Base-by-base conservation (phyloP, 345 rosid genomes). In the Hibiscus trionum region DNA sequence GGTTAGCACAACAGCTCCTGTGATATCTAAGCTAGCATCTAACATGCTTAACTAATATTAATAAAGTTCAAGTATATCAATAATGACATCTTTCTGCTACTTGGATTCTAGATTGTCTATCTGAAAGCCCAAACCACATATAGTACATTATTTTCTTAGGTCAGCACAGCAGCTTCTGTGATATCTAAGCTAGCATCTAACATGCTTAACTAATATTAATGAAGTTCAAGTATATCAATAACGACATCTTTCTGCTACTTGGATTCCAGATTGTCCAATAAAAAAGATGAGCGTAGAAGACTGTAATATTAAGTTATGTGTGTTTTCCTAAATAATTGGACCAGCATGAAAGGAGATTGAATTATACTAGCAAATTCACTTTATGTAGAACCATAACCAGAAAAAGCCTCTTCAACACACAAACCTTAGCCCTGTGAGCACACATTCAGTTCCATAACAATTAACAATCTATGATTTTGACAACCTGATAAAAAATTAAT, bases 391-490 rank as follows among this genome's bases (percentile, higher is more conserved):
- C 58, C 11, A 66, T 26, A 44, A 27, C 37, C 29, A 66, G 81
- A 11, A 49, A 50, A 74, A 72, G 69, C 69, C 69, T 63, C 71
- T 31, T 11, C 56, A 74, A 81, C 90, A 55, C 12, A 57, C 61
- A 77, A 79, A 95, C 99, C 99, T 95, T 95, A 68, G 97, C 96
- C 78, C 84, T 90, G 82, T 87, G 96, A 86, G 99, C 76, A 93
- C 73, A 70, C 99, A 95, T 0, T 31, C 87, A 72, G 63, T 78
- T 58, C 90, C 99, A 68, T n/a, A n/a, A n/a, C n/a, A n/a, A n/a
- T n/a, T 95, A 93, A 27, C 91, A 88, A 76, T 93, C 82, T 70
- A 90, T 83, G 14, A 92, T 81, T 90, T 95, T 96, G 59, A 95
- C 98, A 72, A 95, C 99, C 97, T 95, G 75, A 35, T 52, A 58